Evolutionary conservation across 208 protist genomes (phyloP), one percentile per base, ranked within the genome.

Genomic region (Trypanosoma rangeli): DNA sequence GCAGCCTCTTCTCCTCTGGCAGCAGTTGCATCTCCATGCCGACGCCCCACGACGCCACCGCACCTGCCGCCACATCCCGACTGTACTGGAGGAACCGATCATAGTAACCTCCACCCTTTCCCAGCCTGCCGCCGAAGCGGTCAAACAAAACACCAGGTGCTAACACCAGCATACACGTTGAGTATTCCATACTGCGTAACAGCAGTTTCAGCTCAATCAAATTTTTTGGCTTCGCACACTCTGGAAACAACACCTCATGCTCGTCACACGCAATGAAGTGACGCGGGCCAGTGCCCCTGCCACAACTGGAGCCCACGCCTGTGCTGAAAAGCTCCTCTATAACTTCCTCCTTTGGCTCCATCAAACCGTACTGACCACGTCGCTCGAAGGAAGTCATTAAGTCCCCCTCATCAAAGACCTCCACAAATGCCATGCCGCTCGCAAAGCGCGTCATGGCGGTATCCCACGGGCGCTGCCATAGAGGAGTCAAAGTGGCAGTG

Each of bases 61-160:
- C 22, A 22, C 26, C 54, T 39, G 12, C 15, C 5, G 26, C 26
- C 7, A 9, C 31, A 20, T n/a, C 18, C 22, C 61, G 66, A 26
- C 69, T 67, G 55, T 82, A 87, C 22, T 31, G 29, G 15, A 94
- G 74, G 55, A 96, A 96, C 20, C 85, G 76, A 71, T 96, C 91
- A 76, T 96, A 96, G 76, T 83, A 96, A 24, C 91, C 91, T 42
- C 91, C 77, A n/a, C 91, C 91, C 49, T 94, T 94, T 52, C 91
- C 91, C 0, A 94, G 72, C 5, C 91, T 74, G 0, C 88, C 86
- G 9, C 73, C 78, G n/a, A 61, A 18, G 22, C 29, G 22, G 62
- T 85, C 70, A 68, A 96, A 96, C 49, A 75, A 65, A 24, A 94
- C 89, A 7, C 89, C 89, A n/a, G 91, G 88, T 5, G 80, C 53